Percentiles rank a stretch among this genome's conserved stretches.
Conservation (phyloP, 2,329 filamentous ascomycete species). For the Colletotrichum abscissum region DNA sequence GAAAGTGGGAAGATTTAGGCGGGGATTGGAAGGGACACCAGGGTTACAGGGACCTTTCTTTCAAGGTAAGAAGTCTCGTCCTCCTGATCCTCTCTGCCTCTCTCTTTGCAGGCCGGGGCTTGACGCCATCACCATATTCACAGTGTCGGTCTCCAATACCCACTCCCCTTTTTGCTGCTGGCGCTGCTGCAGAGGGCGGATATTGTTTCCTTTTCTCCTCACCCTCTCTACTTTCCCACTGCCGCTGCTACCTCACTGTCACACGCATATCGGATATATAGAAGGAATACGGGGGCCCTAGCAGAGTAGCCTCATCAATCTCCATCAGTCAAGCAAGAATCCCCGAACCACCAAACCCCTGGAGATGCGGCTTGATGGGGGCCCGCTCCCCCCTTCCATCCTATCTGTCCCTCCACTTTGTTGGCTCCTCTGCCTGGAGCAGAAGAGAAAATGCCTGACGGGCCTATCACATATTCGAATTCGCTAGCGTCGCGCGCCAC, state of each 20-base stretch:
- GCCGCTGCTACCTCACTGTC: background rate
- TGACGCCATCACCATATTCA: conserved; percentile 20
- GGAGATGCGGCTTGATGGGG: background rate
- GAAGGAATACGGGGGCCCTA: background rate
- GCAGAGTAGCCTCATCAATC: conserved; percentile 12
- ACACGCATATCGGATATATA: background rate
- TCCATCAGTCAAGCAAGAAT: conserved; percentile 10
- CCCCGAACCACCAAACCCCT: conserved; percentile 9
- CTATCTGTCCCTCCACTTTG: conserved; percentile 22
- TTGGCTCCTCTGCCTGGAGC: conserved; percentile 27
- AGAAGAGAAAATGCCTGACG: background rate
- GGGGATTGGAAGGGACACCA: conserved; percentile 10
- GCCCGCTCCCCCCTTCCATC: background rate
- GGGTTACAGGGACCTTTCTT: background rate
- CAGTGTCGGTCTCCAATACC: background rate
- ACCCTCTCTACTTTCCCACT: background rate
- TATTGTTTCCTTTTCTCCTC: background rate
- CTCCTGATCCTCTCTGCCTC: background rate
- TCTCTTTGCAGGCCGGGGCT: conserved; percentile 7
- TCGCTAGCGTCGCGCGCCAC: conserved; percentile 32
- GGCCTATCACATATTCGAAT: conserved; percentile 13
- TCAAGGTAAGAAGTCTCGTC: background rate
- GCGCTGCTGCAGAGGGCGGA: background rate
- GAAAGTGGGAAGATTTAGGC: conserved; percentile 17
- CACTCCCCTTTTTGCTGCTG: background rate